Evolutionary conservation across 176 grass and related monocot genomes (phyloP).

Genomic region (Triticum urartu): DNA sequence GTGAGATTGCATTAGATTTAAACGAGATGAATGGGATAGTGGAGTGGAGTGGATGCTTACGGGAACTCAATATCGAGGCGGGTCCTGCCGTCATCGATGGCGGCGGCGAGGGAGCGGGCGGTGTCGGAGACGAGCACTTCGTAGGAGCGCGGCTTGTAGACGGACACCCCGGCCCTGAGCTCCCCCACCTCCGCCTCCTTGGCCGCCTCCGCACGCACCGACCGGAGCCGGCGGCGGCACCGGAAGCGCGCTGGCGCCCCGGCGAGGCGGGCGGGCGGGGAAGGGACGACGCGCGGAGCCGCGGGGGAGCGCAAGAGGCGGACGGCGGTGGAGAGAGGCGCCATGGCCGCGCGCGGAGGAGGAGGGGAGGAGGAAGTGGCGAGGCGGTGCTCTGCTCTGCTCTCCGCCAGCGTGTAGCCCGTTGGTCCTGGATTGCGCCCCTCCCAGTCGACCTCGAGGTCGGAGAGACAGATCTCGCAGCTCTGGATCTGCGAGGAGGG

Average conservation of each 20-base stretch:
- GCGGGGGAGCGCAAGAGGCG: slow-evolving; percentile 8
- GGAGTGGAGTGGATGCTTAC: background rate
- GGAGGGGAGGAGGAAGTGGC: background rate
- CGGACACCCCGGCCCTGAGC: slow-evolving; percentile 56
- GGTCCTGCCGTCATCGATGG: slow-evolving; percentile 66
- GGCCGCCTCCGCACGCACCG: slow-evolving; percentile 38
- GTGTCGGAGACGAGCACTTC: slow-evolving; percentile 88
- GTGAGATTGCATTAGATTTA: background rate
- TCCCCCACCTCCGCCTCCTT: background rate
- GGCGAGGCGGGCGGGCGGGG: background rate
- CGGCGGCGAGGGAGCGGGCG: slow-evolving; percentile 69
- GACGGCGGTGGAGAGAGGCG: background rate
- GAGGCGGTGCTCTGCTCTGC: background rate
- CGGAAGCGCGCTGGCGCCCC: background rate
- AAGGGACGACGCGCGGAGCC: background rate
- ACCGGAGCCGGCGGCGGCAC: background rate
- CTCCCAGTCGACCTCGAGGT: too few species aligned
- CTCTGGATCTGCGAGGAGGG: too few species aligned
- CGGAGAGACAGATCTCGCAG: too few species aligned
- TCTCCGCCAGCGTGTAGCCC: too few species aligned
- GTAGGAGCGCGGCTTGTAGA: slow-evolving; percentile 89
- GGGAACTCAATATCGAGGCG: slow-evolving; percentile 97
- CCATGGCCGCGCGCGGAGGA: slow-evolving; percentile 19
- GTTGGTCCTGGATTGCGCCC: too few species aligned
- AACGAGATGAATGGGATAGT: fast-evolving